Percentiles rank a stretch among this genome's conserved stretches.
Conservation (phyloP, 148 eudicot species). For the Vaccinium corymbosum region DNA sequence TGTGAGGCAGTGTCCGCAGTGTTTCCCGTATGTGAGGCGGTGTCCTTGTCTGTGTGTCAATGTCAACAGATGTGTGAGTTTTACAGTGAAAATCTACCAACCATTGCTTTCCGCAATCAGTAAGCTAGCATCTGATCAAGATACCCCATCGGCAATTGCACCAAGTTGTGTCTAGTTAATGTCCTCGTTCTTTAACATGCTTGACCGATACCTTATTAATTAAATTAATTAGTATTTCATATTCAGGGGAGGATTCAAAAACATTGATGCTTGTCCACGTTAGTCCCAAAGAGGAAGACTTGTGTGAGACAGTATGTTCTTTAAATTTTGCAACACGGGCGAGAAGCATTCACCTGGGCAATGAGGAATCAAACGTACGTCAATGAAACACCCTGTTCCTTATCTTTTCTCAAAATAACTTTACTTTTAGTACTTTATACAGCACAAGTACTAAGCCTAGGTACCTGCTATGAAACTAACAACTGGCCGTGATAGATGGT, state of each 20-base stretch:
- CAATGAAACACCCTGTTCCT: constrained; percentile 3
- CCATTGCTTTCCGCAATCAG: neutral
- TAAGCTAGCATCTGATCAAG: neutral
- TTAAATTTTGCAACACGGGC: constrained; percentile 25
- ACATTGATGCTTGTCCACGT: constrained; percentile 28
- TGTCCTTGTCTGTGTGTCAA: too few relatives aligned
- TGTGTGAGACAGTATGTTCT: constrained; percentile 27
- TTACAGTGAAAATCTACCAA: neutral
- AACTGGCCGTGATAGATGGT: neutral
- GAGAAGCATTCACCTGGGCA: constrained; percentile 24
- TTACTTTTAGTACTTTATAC: neutral
- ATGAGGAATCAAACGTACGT: constrained; percentile 24
- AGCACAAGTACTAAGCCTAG: neutral
- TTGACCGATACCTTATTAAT: neutral
- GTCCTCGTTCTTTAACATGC: neutral
- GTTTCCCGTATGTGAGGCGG: too few relatives aligned
- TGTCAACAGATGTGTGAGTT: too few relatives aligned
- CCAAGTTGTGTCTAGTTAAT: neutral
- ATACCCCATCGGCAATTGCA: neutral
- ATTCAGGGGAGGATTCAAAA: constrained; percentile 27
- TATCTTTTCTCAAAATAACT: neutral
- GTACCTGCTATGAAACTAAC: neutral
- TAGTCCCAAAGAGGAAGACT: constrained; percentile 28
- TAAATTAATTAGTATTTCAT: neutral
- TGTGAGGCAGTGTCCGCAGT: too few relatives aligned